phyloP scores from a whole-genome alignment of 257 asterid genomes.

The Solanum pennellii region DNA sequence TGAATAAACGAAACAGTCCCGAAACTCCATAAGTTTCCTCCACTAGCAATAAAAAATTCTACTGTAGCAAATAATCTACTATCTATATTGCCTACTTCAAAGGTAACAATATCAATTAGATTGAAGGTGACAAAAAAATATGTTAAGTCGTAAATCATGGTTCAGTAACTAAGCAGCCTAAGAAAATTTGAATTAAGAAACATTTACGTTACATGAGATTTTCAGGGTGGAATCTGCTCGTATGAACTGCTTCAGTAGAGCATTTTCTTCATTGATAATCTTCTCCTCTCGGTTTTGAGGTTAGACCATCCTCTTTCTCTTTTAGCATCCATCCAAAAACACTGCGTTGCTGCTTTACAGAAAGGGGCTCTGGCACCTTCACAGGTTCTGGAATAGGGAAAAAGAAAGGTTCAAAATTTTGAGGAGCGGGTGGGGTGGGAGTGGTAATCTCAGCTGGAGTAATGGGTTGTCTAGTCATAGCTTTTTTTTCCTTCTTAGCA shows the following conservation, averaged over 20 bases:
- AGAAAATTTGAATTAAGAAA: constrained; percentile 1
- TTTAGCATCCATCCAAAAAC: constrained; percentile 63
- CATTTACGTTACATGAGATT: constrained; percentile 9
- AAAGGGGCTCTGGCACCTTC: constrained; percentile 32
- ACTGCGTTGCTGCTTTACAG: constrained; percentile 48
- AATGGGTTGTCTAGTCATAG: constrained; percentile 18
- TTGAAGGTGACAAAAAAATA: not conserved
- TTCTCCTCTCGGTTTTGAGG: constrained; percentile 40
- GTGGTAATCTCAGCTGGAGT: constrained; percentile 21
- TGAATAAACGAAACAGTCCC: not conserved
- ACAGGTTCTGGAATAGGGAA: constrained; percentile 21
- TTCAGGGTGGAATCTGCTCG: constrained; percentile 32
- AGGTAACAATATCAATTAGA: not conserved
- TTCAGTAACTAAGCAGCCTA: not conserved
- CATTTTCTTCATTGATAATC: constrained; percentile 49
- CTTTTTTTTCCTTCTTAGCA: constrained; percentile 26
- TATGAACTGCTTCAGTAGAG: constrained; percentile 42
- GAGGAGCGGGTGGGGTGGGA: constrained; percentile 21
- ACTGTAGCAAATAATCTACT: not conserved
- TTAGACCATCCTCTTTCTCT: constrained; percentile 51
- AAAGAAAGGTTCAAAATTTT: not conserved
- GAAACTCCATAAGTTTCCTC: not conserved
- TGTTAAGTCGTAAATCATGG: not conserved
- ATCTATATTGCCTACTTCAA: not conserved
- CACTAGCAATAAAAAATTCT: not conserved